Evolutionary conservation across 176 grass and related monocot genomes (phyloP).

Genomic region (Oryza nivara): DNA sequence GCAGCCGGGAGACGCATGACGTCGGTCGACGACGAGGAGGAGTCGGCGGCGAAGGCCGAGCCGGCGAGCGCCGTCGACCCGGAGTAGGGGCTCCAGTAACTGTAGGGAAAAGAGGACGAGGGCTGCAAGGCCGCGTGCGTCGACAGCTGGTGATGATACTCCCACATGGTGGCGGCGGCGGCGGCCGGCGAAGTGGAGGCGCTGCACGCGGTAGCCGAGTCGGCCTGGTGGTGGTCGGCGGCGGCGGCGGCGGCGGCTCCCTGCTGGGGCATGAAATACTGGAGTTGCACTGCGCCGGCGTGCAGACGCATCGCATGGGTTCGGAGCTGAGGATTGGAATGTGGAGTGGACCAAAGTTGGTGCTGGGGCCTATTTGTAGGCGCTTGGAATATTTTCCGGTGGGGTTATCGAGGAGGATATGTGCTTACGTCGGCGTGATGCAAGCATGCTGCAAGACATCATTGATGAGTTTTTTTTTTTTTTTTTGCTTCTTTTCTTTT

Average conservation of each 20-base stretch:
- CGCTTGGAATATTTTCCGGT: constrained; percentile 26
- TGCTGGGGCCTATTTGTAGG: constrained; percentile 57
- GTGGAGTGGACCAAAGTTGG: constrained; percentile 48
- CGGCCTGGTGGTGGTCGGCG: not conserved
- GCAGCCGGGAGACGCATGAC: constrained; percentile 11
- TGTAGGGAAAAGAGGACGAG: constrained; percentile 17
- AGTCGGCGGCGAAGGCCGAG: constrained; percentile 40
- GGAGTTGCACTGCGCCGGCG: constrained; percentile 46
- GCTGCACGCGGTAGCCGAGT: constrained; percentile 22
- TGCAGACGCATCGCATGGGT: constrained; percentile 61
- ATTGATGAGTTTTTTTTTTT: constrained; percentile 31
- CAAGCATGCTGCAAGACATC: constrained; percentile 60
- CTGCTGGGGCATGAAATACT: constrained; percentile 64
- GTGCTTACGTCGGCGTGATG: constrained; percentile 42
- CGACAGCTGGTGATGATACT: constrained; percentile 38
- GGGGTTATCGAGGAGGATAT: constrained; percentile 43
- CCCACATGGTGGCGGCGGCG: constrained; percentile 46
- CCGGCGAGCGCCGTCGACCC: constrained; percentile 26
- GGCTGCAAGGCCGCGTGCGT: constrained; percentile 37
- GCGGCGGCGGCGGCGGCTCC: constrained; percentile 28
- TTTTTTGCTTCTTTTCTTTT: constrained; percentile 19
- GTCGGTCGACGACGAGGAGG: constrained; percentile 6
- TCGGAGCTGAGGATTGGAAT: constrained; percentile 29
- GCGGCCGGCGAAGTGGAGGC: constrained; percentile 45
- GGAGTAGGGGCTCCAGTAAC: constrained; percentile 38